Conservation (phyloP, 768 basidiomycete species). For the Nidularia sp. region DNA sequence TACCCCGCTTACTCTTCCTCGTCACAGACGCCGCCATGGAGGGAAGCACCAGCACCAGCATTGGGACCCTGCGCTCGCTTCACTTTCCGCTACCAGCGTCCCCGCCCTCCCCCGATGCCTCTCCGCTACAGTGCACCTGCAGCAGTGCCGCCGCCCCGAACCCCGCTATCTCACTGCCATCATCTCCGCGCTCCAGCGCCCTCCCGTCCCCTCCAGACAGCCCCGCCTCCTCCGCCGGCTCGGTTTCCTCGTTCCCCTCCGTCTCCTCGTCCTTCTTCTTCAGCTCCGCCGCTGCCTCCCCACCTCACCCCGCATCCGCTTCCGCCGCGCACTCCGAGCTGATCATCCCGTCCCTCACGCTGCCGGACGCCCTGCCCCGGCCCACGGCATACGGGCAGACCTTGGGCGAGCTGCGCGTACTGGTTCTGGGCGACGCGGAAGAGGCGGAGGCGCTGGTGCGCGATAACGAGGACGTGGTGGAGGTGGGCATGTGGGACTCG, state of each 20-base stretch:
- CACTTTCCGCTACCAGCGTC: no score
- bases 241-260: conserved; percentile 59
- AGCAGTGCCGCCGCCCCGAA: no score
- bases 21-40: no score
- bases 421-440: conserved; percentile 41
- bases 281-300: conserved; percentile 59
- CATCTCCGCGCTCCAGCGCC: no score
- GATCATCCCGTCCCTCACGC: conserved; percentile 64
- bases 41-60: no score
- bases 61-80: no score
- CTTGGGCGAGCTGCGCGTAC: conserved; percentile 53
- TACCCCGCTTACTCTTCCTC: no score
- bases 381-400: conserved; percentile 71
- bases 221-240: conserved; percentile 39
- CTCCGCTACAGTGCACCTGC: no score
- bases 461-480: conserved; percentile 67
- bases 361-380: conserved; percentile 56
- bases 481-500: conserved; percentile 56
- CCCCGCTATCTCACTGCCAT: conserved; percentile 3
- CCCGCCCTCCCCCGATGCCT: no score
- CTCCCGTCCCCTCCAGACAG: conserved; percentile 50
- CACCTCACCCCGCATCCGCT: conserved; percentile 26
- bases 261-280: conserved; percentile 67
- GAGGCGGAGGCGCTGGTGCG: conserved; percentile 45
- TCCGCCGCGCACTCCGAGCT: conserved; percentile 35